These are phyloP conservation scores for Globisporangium camurandrum DNA, from an alignment of 352 stramenopile species.

Conservation along the genomic window DNA sequence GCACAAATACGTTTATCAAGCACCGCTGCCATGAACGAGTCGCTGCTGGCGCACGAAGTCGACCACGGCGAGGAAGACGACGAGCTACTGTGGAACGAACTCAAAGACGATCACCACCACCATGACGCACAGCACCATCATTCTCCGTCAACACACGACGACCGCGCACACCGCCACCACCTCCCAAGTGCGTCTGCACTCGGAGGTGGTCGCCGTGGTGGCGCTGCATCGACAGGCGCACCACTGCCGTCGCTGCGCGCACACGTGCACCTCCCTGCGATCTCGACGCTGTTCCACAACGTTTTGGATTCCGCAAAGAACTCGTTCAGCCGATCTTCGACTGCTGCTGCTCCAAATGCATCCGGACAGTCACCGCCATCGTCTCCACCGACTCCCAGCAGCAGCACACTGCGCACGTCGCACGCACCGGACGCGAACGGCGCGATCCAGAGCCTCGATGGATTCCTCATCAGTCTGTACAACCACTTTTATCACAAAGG, in stretches of 20 bases:
- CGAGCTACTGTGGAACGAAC: conserved; percentile 76
- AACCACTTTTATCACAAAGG: conserved; percentile 93
- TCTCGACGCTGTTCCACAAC: conserved; percentile 70
- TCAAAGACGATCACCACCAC: conserved; percentile 38
- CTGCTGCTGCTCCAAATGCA: too few species aligned
- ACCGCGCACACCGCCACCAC: background rate
- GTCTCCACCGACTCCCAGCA: background rate
- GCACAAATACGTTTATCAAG: too few species aligned
- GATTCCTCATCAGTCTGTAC: conserved; percentile 91
- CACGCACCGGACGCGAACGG: conserved; percentile 60
- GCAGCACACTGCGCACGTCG: conserved; percentile 17
- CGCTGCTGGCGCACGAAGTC: conserved; percentile 28
- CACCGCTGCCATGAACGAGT: conserved; percentile 76
- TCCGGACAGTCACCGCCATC: too few species aligned
- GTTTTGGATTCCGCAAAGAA: conserved; percentile 48
- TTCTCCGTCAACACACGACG: conserved; percentile 7
- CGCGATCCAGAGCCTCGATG: conserved; percentile 82
- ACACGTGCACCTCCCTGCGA: conserved; percentile 65
- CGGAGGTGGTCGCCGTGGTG: too few species aligned
- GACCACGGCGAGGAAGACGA: conserved; percentile 46
- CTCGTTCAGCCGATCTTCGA: conserved; percentile 25
- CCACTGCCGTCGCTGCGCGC: conserved; percentile 56
- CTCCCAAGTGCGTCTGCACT: background rate
- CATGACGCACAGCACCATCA: too few species aligned
- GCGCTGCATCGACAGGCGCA: background rate